Percentiles rank a stretch among this genome's conserved stretches.
Conservation (phyloP, 2,329 filamentous ascomycete species). For the Chrysoporthe cubensis region DNA sequence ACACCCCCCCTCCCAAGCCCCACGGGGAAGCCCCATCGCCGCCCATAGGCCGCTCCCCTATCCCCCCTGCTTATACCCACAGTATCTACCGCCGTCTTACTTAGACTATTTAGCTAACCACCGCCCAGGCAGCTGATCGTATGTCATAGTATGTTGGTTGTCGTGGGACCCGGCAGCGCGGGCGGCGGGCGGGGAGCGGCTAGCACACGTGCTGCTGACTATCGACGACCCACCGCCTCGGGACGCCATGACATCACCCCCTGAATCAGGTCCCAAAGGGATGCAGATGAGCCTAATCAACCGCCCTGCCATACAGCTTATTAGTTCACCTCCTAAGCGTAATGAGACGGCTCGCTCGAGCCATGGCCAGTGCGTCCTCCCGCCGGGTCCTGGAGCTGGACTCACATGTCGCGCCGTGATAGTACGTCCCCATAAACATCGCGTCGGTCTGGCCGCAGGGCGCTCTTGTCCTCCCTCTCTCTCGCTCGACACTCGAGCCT, state of each 20-base stretch:
- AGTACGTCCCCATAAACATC: background rate
- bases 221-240: conserved; percentile 4
- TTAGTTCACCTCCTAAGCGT: conserved; percentile 14
- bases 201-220: background rate
- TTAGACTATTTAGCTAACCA: no score
- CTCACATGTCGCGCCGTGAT: background rate
- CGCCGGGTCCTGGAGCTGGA: background rate
- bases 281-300: background rate
- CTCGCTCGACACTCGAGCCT: background rate
- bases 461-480: background rate
- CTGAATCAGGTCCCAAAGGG: background rate
- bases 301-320: background rate
- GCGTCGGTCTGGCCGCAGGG: background rate
- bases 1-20: background rate
- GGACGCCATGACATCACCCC: conserved; percentile 12
- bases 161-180: no score
- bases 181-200: no score
- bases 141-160: no score
- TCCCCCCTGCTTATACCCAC: background rate
- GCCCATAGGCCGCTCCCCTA: background rate
- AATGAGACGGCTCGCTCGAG: conserved; percentile 8
- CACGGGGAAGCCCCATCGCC: background rate
- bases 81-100: no score
- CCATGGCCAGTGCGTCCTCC: background rate
- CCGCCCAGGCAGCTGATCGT: no score